A percentile compares a stretch with the other conserved stretches of the same genome.
Conservation (phyloP, 1,284 basidiomycete genomes). For the Fomitopsis betulina region DNA sequence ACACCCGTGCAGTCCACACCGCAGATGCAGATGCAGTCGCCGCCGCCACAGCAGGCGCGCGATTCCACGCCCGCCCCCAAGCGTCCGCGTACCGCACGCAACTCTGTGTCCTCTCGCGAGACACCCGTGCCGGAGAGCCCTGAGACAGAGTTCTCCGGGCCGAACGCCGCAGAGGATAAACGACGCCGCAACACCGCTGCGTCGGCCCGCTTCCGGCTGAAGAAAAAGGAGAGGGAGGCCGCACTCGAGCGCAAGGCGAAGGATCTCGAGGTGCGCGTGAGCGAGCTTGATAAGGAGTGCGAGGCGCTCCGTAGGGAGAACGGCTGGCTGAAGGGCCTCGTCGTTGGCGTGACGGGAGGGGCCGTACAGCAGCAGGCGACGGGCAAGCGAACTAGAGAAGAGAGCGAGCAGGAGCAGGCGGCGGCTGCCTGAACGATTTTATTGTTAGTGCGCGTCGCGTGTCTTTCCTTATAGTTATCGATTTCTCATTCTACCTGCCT, state of each 20-base stretch:
- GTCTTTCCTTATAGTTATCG: neutral
- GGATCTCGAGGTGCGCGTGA: constrained; percentile 83
- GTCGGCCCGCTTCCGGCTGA: constrained; percentile 94
- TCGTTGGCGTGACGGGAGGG: constrained; percentile 80
- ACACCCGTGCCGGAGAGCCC: constrained; percentile 17
- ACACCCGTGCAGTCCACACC: constrained; percentile 1
- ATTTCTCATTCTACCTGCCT: neutral
- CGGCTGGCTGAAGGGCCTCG: constrained; percentile 90
- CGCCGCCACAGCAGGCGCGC: constrained; percentile 16
- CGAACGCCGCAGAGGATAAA: constrained; percentile 78
- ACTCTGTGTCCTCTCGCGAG: constrained; percentile 34
- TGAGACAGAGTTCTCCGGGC: constrained; percentile 26
- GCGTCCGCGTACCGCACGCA: constrained; percentile 50
- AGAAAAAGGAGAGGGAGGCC: constrained; percentile 98
- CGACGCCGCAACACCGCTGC: constrained; percentile 94
- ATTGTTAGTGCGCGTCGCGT: neutral
- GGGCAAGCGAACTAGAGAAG: constrained; percentile 9
- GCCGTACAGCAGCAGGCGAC: constrained; percentile 24
- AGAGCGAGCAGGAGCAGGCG: neutral
- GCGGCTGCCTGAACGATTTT: neutral
- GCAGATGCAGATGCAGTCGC: constrained; percentile 10
- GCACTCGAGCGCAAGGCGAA: constrained; percentile 88
- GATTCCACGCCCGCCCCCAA: constrained; percentile 39
- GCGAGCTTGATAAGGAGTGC: constrained; percentile 86
- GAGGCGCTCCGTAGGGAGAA: constrained; percentile 90